These are phyloP conservation scores for Centaurea solstitialis DNA, from an alignment of 129 eudicot genomes.

Conservation along the genomic window DNA sequence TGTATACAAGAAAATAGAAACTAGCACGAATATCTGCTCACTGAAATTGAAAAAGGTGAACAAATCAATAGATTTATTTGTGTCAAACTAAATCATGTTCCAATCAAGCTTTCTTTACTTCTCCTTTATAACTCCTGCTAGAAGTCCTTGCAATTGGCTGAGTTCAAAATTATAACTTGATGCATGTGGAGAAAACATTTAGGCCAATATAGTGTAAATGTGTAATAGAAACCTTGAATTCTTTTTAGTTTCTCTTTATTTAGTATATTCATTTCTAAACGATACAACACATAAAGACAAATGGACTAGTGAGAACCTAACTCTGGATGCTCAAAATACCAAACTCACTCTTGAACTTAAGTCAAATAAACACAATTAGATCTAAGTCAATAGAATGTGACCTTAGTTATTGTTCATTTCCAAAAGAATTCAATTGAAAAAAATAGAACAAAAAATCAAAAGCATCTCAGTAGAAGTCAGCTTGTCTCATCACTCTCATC, in stretches of 20 bases:
- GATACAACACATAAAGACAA: neutral
- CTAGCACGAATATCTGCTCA: neutral
- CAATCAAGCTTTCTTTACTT: neutral
- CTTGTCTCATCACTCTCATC: neutral
- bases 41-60: neutral
- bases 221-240: neutral
- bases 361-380: neutral
- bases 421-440: neutral
- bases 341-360: neutral
- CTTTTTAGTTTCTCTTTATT: neutral
- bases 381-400: neutral
- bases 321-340: neutral
- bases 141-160: neutral
- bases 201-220: neutral
- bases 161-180: neutral
- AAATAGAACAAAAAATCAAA: neutral
- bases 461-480: neutral
- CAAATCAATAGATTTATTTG: neutral
- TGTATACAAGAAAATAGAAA: neutral
- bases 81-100: neutral
- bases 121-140: neutral
- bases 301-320: neutral
- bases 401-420: neutral
- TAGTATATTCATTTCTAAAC: neutral
- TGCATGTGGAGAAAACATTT: neutral